These are phyloP conservation scores for Guillardia theta DNA, from an alignment of 78 protist species.

Conservation along the genomic window DNA sequence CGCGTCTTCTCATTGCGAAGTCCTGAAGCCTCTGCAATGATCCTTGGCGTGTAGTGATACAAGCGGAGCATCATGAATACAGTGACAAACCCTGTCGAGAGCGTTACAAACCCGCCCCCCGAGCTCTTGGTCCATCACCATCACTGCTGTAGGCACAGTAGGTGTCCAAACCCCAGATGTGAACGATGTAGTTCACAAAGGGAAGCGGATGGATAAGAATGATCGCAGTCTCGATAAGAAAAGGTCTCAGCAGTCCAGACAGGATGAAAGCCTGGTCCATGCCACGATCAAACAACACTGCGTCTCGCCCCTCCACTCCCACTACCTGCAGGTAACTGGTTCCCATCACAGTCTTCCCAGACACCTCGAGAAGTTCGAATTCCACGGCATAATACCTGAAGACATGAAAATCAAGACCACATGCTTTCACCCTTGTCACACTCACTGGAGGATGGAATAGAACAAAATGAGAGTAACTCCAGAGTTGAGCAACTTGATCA, in stretches of 20 bases:
- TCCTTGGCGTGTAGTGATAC: background rate
- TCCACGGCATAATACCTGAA: background rate
- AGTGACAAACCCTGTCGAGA: background rate
- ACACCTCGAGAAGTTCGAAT: background rate
- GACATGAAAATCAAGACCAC: too few species aligned
- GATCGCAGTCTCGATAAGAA: background rate
- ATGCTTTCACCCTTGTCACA: background rate
- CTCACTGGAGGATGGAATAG: background rate
- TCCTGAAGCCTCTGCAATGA: background rate
- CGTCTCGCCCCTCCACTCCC: background rate
- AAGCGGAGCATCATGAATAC: conserved; percentile 15
- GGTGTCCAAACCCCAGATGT: background rate
- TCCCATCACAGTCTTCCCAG: background rate
- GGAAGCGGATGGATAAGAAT: background rate
- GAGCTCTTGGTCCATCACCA: background rate
- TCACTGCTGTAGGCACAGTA: background rate
- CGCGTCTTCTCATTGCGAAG: background rate
- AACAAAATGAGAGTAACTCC: background rate
- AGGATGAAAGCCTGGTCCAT: background rate
- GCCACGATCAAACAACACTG: background rate
- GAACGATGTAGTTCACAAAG: conserved; percentile 26
- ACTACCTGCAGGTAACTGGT: background rate
- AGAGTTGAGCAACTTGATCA: background rate
- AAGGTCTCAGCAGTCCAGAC: background rate
- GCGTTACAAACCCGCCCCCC: background rate